Conservation (phyloP, 2,329 filamentous ascomycete species). For the Sporothrix brasiliensis region DNA sequence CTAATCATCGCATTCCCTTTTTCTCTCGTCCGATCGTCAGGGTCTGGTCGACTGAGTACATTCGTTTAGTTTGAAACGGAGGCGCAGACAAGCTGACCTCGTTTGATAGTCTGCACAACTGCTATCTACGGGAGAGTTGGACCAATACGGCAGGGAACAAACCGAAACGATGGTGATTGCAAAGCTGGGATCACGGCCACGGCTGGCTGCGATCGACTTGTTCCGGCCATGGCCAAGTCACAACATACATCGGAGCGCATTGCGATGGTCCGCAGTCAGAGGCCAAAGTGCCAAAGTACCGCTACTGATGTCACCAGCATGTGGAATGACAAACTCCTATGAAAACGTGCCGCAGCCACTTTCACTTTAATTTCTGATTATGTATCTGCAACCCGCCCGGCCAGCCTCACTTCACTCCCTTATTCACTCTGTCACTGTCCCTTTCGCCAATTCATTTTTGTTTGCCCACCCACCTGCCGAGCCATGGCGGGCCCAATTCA, state of each 20-base stretch:
- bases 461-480: conserved; percentile 14
- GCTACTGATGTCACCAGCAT: not conserved
- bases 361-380: not conserved
- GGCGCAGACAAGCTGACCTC: not conserved
- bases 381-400: no score
- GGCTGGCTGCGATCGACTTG: conserved; percentile 2
- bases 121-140: conserved; percentile 15
- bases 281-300: not conserved
- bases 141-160: conserved; percentile 8
- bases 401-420: not conserved
- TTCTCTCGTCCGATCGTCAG: conserved; percentile 26
- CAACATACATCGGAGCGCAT: conserved; percentile 17
- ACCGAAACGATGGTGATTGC: not conserved
- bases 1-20: not conserved
- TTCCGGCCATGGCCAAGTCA: conserved; percentile 13
- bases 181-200: conserved; percentile 1
- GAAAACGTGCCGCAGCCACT: not conserved
- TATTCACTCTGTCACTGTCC: not conserved
- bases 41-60: not conserved
- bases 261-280: not conserved
- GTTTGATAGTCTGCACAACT: conserved; percentile 13
- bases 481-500: conserved; percentile 14
- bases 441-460: no score
- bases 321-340: not conserved
- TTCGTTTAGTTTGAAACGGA: conserved; percentile 10